phyloP scores from a whole-genome alignment of 2,329 filamentous ascomycete genomes.

The Salinomyces thailandicus region DNA sequence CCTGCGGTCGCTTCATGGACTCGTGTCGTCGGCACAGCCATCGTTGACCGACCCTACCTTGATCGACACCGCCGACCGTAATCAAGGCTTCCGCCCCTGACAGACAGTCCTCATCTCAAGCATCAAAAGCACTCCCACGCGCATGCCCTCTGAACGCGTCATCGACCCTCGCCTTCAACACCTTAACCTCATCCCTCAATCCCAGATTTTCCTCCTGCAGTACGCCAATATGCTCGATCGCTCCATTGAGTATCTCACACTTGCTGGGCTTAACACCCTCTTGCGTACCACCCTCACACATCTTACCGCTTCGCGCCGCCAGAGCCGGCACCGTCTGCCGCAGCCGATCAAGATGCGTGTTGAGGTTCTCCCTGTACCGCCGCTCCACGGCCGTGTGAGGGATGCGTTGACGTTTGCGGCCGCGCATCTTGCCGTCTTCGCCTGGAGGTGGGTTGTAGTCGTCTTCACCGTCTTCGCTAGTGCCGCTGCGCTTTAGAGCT shows the following conservation, averaged over 20 bases:
- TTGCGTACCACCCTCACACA: conserved; percentile 8
- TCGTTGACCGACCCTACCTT: too few relatives aligned
- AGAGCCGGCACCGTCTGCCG: conserved; percentile 23
- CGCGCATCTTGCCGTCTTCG: conserved; percentile 13
- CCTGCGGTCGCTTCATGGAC: too few relatives aligned
- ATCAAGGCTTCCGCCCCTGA: too few relatives aligned
- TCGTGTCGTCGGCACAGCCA: too few relatives aligned
- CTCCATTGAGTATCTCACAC: conserved; percentile 26
- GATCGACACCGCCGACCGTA: too few relatives aligned
- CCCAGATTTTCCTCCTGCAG: conserved; percentile 19
- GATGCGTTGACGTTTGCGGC: conserved; percentile 26
- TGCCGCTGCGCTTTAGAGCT: conserved; percentile 15
- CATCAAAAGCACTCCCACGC: conserved; percentile 2
- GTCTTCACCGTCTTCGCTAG: conserved; percentile 24
- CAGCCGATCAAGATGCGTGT: conserved; percentile 26
- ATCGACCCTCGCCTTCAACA: conserved; percentile 18
- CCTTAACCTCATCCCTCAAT: conserved; percentile 18
- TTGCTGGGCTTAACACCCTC: conserved; percentile 27
- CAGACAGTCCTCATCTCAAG: too few relatives aligned
- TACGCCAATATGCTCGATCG: conserved; percentile 25
- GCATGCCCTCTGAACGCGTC: conserved; percentile 12
- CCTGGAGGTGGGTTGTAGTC: conserved; percentile 17
- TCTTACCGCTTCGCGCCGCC: conserved; percentile 8
- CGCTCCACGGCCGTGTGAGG: conserved; percentile 28
- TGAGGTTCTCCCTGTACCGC: conserved; percentile 29